phyloP scores from a whole-genome alignment of 2,329 filamentous ascomycete species.

The Dactylellina parvicollis region DNA sequence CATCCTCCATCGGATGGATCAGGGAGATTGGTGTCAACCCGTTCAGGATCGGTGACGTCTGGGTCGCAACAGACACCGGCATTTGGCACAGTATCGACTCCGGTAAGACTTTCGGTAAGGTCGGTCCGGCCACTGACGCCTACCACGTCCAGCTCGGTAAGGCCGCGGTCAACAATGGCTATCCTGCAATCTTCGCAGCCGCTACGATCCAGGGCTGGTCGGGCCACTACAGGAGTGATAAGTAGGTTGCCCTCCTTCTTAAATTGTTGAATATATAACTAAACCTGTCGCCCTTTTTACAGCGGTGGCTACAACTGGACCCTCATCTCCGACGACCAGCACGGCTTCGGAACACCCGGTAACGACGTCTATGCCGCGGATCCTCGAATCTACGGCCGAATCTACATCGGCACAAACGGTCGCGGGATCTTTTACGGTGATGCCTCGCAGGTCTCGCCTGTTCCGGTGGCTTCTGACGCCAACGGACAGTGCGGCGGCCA shows the following conservation, averaged over 20 bases:
- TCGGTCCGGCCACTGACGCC: slow-evolving; percentile 56
- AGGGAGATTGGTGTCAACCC: slow-evolving; percentile 71
- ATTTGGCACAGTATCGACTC: slow-evolving; percentile 68
- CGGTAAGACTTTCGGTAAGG: slow-evolving; percentile 64
- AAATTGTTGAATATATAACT: neutral
- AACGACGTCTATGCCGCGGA: slow-evolving; percentile 54
- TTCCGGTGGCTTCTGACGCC: slow-evolving; percentile 39
- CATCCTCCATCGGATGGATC: slow-evolving; percentile 57
- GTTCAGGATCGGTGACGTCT: slow-evolving; percentile 69
- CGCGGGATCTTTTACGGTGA: slow-evolving; percentile 56
- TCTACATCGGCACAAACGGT: slow-evolving; percentile 56
- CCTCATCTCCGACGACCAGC: slow-evolving; percentile 55
- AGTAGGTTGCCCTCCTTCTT: slow-evolving; percentile 21
- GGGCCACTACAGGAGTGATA: slow-evolving; percentile 55
- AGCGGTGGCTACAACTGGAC: slow-evolving; percentile 54
- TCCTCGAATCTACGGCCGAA: slow-evolving; percentile 53
- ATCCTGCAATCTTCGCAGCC: slow-evolving; percentile 56
- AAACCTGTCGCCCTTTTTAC: neutral
- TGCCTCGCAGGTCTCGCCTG: slow-evolving; percentile 28
- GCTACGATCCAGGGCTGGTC: slow-evolving; percentile 55
- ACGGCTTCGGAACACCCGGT: slow-evolving; percentile 56
- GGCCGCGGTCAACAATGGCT: slow-evolving; percentile 49
- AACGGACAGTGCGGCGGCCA: slow-evolving; percentile 48
- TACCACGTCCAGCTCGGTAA: slow-evolving; percentile 55
- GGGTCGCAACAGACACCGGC: slow-evolving; percentile 68